Conservation (phyloP, 2,329 filamentous ascomycete species). For the Akanthomyces lecanii region DNA sequence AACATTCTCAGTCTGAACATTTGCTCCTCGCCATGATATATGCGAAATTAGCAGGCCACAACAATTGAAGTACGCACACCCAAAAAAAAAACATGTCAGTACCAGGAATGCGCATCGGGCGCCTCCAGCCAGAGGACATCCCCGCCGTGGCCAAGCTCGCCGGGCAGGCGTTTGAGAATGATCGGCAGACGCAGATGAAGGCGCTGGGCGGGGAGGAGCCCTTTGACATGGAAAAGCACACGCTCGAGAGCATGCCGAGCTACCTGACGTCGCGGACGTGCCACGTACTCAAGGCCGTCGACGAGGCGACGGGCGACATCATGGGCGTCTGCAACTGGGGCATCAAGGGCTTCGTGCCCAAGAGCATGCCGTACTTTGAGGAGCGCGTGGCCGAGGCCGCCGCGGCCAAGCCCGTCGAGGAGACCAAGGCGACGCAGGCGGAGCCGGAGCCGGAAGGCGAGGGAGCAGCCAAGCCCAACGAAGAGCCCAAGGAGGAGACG, state of each 20-base stretch:
- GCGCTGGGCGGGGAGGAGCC: constrained; percentile 25
- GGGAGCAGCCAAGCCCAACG: not conserved
- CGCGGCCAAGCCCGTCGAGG: not conserved
- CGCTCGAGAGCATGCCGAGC: constrained; percentile 23
- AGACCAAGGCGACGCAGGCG: not conserved
- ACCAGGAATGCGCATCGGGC: constrained; percentile 21
- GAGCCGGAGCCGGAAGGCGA: constrained; percentile 11
- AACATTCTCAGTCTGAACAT: not conserved
- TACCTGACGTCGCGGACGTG: constrained; percentile 23
- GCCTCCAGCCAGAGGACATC: constrained; percentile 27
- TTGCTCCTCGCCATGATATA: too few species aligned
- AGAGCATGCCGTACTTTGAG: constrained; percentile 23
- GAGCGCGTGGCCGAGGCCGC: constrained; percentile 4
- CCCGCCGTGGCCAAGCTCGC: constrained; percentile 27
- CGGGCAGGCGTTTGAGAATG: constrained; percentile 28
- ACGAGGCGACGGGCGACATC: constrained; percentile 26
- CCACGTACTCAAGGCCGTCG: constrained; percentile 31
- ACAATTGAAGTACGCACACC: not conserved
- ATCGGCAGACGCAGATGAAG: constrained; percentile 36
- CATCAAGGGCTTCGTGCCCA: constrained; percentile 27
- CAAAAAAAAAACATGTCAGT: constrained; percentile 19
- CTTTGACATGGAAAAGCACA: constrained; percentile 27
- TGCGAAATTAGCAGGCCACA: not conserved
- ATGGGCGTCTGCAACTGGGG: constrained; percentile 32
- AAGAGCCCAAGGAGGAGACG: constrained; percentile 5